Base-by-base conservation (phyloP, 2,329 filamentous ascomycete species). In the Alternaria ethzedia region DNA sequence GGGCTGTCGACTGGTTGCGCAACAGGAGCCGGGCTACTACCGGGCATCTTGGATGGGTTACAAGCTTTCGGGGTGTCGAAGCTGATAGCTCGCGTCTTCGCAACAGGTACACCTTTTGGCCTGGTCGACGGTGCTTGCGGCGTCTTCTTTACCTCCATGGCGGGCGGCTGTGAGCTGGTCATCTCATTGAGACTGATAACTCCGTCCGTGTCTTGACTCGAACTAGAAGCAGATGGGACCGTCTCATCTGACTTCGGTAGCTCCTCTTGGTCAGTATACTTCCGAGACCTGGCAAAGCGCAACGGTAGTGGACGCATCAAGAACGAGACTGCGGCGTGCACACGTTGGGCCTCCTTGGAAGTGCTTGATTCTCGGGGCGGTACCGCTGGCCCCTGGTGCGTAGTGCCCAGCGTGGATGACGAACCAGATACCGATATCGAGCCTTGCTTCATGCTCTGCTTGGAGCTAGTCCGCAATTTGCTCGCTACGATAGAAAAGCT, bases 361-460 rank as follows among this genome's bases (percentile, higher is more conserved):
- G 70, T 69, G 50, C 75, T 77, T 8, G 77, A 78, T 20, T 76
- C 74, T 57, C 77, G 67, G 10, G 68, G 73, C n/a, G 77, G 76
- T 15, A 78, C 70, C 1, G 49, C 41, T 26, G 70, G 75, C 9
- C 71, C 68, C 32, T 67, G 64, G 12, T 71, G 67, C 45, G 59
- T 45, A 26, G 51, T 57, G 49, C 63, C 65, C 23, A 74, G 64
- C 5, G 68, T 68, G 11, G 74, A 72, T 3, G 72, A 76, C 23
- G 73, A 75, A 2, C 66, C 62, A 9, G 72, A 74, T 12, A 65
- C 59, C 7, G 67, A 72, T 20, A 67, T 32, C 25, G 72, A 73
- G 5, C 61, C 60, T 32, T 70, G 65, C 59, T 67, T 69, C 4
- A 73, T 65, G 49, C 66, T 72, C 30, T 67, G 50, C 41, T 68